Base-by-base conservation (phyloP, 768 basidiomycete species). In the Stropharia rugosoannulata region DNA sequence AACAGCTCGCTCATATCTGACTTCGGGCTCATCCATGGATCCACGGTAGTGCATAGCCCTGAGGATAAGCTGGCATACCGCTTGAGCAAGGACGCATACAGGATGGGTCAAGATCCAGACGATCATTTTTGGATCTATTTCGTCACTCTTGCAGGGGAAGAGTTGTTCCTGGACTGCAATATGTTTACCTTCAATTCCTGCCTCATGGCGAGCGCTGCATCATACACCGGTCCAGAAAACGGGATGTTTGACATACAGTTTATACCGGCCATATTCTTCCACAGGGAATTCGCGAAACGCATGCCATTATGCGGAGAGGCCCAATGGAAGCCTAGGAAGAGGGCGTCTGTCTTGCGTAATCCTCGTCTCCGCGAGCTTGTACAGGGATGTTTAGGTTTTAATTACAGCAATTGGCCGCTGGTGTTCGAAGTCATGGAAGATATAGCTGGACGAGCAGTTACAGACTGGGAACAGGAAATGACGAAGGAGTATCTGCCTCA, bases 111-210 rank as follows among this genome's bases (percentile, higher is more conserved):
- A 47, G 72, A 78, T 58, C 75, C 78, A 1, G 56, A 74, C 25
- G 73, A 79, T 16, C 79, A 80, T 56, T 79, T 79, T 58, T 80
- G 79, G 78, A 66, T 80, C 7, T 82, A 78, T 58, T 80, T 81
- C 69, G 75, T 62, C 7, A 78, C 75, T 1, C 55, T 75, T 1
- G 59, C 68, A 3, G 79, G 77, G 2, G 71, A 79, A 48, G 71
- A 76, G 22, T 55, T 79, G 25, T 64, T 65, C 15, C 62, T 81
- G 36, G 78, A 81, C 50, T 68, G 68, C 39, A 68, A 63, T 38
- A 74, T 80, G 73, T 76, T 70, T 60, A 70, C 71, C 5, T 78
- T 77, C 69, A 77, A 78, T 57, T 68, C 76, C 12, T 56, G 61
- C 29, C 32, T 56, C 10, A 49, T 63, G 43, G 59, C 67, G 37